Evolutionary conservation across 2,329 filamentous ascomycete genomes (phyloP).

Genomic region (Plenodomus biglobosus): DNA sequence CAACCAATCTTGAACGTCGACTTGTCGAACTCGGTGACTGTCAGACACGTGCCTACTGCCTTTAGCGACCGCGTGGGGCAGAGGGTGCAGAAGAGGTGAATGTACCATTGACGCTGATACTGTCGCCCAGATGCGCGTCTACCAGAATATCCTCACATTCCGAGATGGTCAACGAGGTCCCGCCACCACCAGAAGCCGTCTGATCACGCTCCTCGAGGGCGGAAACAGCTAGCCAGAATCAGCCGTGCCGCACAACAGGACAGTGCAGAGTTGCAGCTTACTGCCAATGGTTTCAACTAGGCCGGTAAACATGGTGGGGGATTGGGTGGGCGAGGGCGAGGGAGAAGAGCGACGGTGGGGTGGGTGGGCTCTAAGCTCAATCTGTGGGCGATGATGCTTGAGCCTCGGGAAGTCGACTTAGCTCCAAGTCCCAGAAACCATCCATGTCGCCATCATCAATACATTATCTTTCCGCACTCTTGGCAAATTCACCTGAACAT

Average conservation of each 20-base stretch:
- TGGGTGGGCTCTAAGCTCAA: too few relatives aligned
- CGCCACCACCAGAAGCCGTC: slow-evolving; percentile 69
- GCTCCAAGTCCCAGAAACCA: too few relatives aligned
- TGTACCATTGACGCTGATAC: slow-evolving; percentile 85
- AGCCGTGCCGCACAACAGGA: slow-evolving; percentile 24
- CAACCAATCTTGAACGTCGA: slow-evolving; percentile 84
- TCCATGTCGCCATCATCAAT: slow-evolving; percentile 10
- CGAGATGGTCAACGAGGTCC: slow-evolving; percentile 86
- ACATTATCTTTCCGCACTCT: background rate
- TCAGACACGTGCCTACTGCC: slow-evolving; percentile 74
- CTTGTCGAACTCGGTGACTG: slow-evolving; percentile 72
- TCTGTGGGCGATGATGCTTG: too few relatives aligned
- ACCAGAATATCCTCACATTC: slow-evolving; percentile 73
- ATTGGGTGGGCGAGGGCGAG: slow-evolving; percentile 2
- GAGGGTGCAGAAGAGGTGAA: slow-evolving; percentile 1
- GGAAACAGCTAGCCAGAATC: slow-evolving; percentile 68
- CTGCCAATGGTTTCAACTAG: slow-evolving; percentile 70
- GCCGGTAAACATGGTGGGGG: slow-evolving; percentile 81
- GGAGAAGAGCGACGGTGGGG: slow-evolving; percentile 22
- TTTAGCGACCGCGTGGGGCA: background rate
- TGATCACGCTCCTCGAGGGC: slow-evolving; percentile 77
- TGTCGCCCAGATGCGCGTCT: slow-evolving; percentile 86
- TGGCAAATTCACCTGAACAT: slow-evolving; percentile 4
- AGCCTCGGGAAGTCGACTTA: slow-evolving; percentile 27
- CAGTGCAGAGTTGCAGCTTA: slow-evolving; percentile 49